Evolutionary conservation across 2,329 filamentous ascomycete species (phyloP).

Genomic region (Pseudocercospora ulei): DNA sequence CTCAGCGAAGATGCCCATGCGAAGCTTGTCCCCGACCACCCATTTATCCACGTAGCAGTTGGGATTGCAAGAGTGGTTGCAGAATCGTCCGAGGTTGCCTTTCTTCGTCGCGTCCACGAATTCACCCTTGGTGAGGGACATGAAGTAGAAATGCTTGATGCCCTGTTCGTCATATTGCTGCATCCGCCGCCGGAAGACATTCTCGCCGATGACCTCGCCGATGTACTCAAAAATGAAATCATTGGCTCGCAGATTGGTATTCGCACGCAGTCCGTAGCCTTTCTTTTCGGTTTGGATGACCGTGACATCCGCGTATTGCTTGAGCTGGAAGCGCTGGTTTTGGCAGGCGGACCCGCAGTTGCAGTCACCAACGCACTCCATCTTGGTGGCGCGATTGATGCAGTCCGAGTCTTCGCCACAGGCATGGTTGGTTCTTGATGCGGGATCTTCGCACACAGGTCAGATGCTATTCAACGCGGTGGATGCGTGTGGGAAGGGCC

Average conservation of each 20-base stretch:
- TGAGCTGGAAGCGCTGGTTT: constrained; percentile 88
- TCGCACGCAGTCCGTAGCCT: constrained; percentile 79
- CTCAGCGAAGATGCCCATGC: constrained; percentile 96
- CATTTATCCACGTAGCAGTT: constrained; percentile 99
- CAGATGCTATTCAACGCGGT: constrained; percentile 8
- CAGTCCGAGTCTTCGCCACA: constrained; percentile 96
- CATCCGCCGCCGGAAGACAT: constrained; percentile 79
- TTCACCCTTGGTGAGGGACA: constrained; percentile 92
- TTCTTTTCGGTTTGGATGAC: constrained; percentile 99
- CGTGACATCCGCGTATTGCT: constrained; percentile 78
- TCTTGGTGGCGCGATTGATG: constrained; percentile 96
- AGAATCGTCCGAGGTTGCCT: constrained; percentile 91
- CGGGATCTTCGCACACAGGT: constrained; percentile 38
- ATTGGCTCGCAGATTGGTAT: constrained; percentile 64
- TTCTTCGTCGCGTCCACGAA: constrained; percentile 97
- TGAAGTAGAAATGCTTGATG: constrained; percentile 99
- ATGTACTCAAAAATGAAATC: constrained; percentile 98
- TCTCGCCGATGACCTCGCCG: constrained; percentile 93
- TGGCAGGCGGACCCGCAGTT: constrained; percentile 81
- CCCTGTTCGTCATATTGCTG: constrained; percentile 88
- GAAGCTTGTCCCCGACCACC: constrained; percentile 92
- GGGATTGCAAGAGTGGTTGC: constrained; percentile 97
- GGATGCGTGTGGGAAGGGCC: constrained; percentile 4
- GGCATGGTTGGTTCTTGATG: constrained; percentile 57
- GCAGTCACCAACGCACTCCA: constrained; percentile 84